Base-by-base conservation (phyloP, 1,139 yeast species). In the Hansenula anomala region DNA sequence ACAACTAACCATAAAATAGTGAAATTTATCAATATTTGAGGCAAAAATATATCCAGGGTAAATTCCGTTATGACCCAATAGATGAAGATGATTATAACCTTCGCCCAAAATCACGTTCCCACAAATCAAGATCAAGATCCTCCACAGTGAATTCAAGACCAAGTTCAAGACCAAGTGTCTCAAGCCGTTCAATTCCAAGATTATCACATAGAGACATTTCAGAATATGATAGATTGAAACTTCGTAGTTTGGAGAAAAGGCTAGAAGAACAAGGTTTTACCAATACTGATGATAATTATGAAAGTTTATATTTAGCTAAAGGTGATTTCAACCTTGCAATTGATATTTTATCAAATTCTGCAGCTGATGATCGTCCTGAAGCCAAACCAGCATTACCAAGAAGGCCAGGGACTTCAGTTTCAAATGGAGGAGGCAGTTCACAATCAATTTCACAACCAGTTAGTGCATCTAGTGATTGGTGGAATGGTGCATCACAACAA, bases 21-120 rank as follows among this genome's bases (percentile, higher is more conserved):
- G 68, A 54, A 3, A 67, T 76, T 38, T 80, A 63, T 46, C 63
- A 63, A 45, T 78, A 60, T 56, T 54, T 78, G 36, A 66, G 77
- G 46, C 73, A 70, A 37, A 80, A 76, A 55, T 76, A 78, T 55
- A 55, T 75, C 25, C 48, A 60, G 32, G 78, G 82, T 13, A 64
- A 61, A 42, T 76, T 64, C 57, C 61, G 77, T 37, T 69, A 69
- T 42, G 72, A 41, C 30, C 37, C 36, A 23, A 38, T 44, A 2
- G 39, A 37, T 2, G 35, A 43, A 28, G 45, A 49, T 23, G 50
- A 51, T 34, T 44, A 52, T 39, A 41, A 47, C 36, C 28, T 48
- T 35, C 35, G 27, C 6, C 8, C 24, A 7, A 7, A 16, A 8
- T 27, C 29, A 15, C 18, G 19, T 23, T 23, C 25, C 6, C 29